Evolutionary conservation across 768 basidiomycete genomes (phyloP), one percentile per base, ranked within the genome.

Genomic region (Mycena latifolia): DNA sequence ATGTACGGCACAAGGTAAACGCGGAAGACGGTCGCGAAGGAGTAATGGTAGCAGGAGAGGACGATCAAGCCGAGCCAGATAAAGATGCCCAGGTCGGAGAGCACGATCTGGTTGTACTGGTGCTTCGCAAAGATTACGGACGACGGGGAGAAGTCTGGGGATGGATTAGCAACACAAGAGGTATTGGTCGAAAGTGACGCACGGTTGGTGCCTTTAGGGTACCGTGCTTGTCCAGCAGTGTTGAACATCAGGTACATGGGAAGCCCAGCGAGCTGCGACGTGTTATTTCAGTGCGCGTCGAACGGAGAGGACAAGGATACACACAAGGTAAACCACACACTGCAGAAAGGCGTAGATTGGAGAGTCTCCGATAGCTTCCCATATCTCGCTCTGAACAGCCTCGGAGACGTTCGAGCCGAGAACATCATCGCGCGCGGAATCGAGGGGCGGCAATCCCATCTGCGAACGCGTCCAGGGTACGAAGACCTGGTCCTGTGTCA

Each of bases 401-500:
- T 86, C 82, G 15, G 88, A 78, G 14, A 95, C 86, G 55, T 86
- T 88, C 14, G 86, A 83, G 43, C 93, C 94, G 53, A 84, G 76
- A 37, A 85, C 72, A 68, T 90, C 88, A 74, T 92, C 92, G 52
- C 86, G 78, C 14, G 86, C 80, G 9, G 89, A 84, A 72, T 96
- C 83, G 70, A 95, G 84, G 43, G 85, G 76, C 29, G 90, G 89
- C 25, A 90, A 81, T 37, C 89, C 88, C 29, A 88, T 78, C 43
- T 92, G 82, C 10, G 90, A 89, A 45, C 95, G 91, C 20, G 97
- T 96, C 72, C 86, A 82, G 52, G 97, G 97, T 2, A 99, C 95
- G 71, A 94, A 98, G 66, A 98, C 97, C 76, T 99, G 96, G 72
- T 98, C 97, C 69, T 96, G 90, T 35, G 92, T 93, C 88, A 98